phyloP scores from a whole-genome alignment of 129 eudicot genomes.

The Helichrysum umbraculigerum region DNA sequence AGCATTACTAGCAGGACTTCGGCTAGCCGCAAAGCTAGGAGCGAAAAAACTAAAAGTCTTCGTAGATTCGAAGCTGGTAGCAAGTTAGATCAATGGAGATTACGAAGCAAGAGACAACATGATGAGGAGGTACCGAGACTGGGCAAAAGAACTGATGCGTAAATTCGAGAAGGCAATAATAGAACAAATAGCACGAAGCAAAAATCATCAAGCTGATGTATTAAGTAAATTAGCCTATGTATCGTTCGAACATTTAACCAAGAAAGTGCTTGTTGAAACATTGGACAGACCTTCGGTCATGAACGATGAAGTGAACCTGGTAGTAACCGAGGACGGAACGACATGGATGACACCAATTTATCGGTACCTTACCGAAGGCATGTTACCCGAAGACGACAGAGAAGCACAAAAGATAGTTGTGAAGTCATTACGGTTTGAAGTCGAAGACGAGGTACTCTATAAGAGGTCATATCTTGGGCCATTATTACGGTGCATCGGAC shows the following conservation, averaged over 20 bases:
- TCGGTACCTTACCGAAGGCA: fast-evolving
- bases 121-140: too few relatives aligned
- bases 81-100: background rate
- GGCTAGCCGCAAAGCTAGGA: background rate
- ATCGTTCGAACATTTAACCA: background rate
- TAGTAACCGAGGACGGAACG: background rate
- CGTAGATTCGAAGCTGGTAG: background rate
- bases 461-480: background rate
- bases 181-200: background rate
- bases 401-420: too few relatives aligned
- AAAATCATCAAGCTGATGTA: background rate
- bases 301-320: too few relatives aligned
- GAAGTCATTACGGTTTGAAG: fast-evolving
- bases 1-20: background rate
- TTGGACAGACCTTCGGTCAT: background rate
- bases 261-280: background rate
- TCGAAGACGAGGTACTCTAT: too few relatives aligned
- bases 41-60: fast-evolving
- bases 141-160: background rate
- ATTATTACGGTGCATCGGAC: background rate
- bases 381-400: too few relatives aligned
- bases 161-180: background rate
- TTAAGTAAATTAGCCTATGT: background rate
- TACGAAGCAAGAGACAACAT: background rate
- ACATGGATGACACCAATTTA: background rate